Evolutionary conservation across 2,329 filamentous ascomycete genomes (phyloP).

Genomic region (Verticillium nubilum): DNA sequence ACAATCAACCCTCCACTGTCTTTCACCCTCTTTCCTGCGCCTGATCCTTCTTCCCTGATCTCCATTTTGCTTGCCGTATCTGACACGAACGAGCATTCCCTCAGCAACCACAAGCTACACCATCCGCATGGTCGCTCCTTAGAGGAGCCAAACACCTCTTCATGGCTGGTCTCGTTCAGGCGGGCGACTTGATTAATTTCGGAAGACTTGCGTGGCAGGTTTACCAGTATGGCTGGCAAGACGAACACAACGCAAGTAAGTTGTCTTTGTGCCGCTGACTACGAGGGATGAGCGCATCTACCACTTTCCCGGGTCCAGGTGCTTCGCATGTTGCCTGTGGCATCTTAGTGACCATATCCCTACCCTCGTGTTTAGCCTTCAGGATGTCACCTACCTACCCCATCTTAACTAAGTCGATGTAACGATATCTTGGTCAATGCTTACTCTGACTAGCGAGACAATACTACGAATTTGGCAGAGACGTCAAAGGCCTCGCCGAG

Average conservation of each 20-base stretch:
- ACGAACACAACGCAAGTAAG: slow-evolving; percentile 27
- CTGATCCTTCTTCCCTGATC: not conserved
- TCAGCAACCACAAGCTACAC: not conserved
- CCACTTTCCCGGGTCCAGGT: not conserved
- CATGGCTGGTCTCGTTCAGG: slow-evolving; percentile 15
- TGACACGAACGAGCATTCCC: not conserved
- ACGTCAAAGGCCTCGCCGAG: slow-evolving; percentile 22
- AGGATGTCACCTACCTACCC: not conserved
- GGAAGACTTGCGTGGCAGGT: slow-evolving; percentile 25
- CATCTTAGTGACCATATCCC: not conserved
- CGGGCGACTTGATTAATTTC: slow-evolving; percentile 25
- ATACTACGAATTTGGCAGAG: slow-evolving; percentile 25
- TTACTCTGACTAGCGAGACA: slow-evolving; percentile 16
- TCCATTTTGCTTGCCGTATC: not conserved
- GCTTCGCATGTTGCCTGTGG: not conserved
- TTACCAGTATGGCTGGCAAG: slow-evolving; percentile 23
- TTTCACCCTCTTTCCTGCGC: not conserved
- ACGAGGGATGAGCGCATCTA: not conserved
- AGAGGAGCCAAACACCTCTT: not conserved
- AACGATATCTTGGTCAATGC: not conserved
- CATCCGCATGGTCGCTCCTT: not conserved
- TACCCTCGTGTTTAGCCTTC: not conserved
- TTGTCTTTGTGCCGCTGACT: slow-evolving; percentile 1
- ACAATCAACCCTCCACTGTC: not conserved
- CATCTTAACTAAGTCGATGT: not conserved